Base-by-base conservation (phyloP, 2,329 filamentous ascomycete genomes). In the Aspergillus persii region DNA sequence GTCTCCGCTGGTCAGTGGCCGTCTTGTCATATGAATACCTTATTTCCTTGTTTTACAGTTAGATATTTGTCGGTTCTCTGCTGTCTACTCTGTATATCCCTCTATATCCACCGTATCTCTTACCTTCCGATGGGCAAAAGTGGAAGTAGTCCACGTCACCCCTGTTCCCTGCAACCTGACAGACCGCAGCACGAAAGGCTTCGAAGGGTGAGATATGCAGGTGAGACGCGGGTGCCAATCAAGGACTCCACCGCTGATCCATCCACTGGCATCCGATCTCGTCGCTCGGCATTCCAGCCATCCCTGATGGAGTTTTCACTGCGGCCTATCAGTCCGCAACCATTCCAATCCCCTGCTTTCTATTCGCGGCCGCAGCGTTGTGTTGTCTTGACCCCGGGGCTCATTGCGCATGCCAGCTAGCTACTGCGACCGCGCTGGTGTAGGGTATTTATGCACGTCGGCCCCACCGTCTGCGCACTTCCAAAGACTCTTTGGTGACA, bases 361-460 rank as follows among this genome's bases (percentile, higher is more conserved):
- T 9, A 61, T 61, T 61, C 48, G 59, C 54, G 51, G 46, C 9
- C 18, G 18, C 27, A 11, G 26, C 30, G 7, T 23, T 23, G 18
- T 18, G 18, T 7, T 9, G n/a, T 33, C 26, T 50, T 50, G 27
- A 31, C 27, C 7, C 11, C 31, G 36, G 36, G 5, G 12, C 7
- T 41, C 36, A 41, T 4, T 15, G 11, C n/a, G 36, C 36, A 41
- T 41, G 36, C 36, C 12, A 41, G 36, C 36, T 12, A 41, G 36
- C 12, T 41, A 5, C 12, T 41, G 36, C 36, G 36, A 41, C 36
- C 36, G 36, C 12, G 36, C 36, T 41, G 12, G 11, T 4, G n/a
- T 36, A 11, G 8, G 15, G 3, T 48, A 23, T 48, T 49, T 44
- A 27, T 55, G 39, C 53, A n/a, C 36, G 36, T 12, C 11, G 7